Evolutionary conservation across 2,329 filamentous ascomycete genomes (phyloP), one percentile per base, ranked within the genome.

Genomic region (Pseudopyrenochaeta lycopersici): DNA sequence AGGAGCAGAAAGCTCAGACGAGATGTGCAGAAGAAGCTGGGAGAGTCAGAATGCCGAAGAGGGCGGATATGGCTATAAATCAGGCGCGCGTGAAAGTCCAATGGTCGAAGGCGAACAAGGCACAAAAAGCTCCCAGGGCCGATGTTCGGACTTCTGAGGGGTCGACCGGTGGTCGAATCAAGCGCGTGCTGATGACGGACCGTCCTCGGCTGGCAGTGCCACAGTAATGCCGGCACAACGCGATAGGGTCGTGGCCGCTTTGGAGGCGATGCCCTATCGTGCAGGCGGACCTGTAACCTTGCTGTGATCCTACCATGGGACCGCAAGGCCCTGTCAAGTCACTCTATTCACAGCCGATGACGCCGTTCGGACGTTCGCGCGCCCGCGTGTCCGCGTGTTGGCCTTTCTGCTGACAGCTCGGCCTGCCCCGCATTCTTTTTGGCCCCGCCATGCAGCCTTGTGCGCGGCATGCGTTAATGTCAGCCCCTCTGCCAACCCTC

Each of bases 111-210:
- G 66, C 67, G 58, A 68, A 62, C 59, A 54, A 58, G 48, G 60
- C 58, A 63, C 58, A 67, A 63, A 68, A 66, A 58, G 53, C 53
- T 55, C 46, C 53, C 23, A 27, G 48, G 46, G 61, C 70, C 70
- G 70, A 73, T 68, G 52, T 64, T 68, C 67, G 70, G 68, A 68
- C 66, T 45, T 44, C 47, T 58, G 54, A 58, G 58, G 55, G 59
- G 58, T 57, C 47, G 43, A 42, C 54, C 50, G 49, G 42, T 35
- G 46, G 47, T 60, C 66, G 60, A 67, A 69, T 69, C 62, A 67
- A 43, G 53, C 33, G 31, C 56, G 54, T 21, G 49, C 29, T 64
- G 60, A 70, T 71, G 63, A 68, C 62, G 49, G 63, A 39, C 23
- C 39, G 40, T 23, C 35, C 43, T 60, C 58, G 54, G 54, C 53